These are phyloP conservation scores for Clavulina sp. DNA, from an alignment of 768 basidiomycete genomes.

Conservation along the genomic window DNA sequence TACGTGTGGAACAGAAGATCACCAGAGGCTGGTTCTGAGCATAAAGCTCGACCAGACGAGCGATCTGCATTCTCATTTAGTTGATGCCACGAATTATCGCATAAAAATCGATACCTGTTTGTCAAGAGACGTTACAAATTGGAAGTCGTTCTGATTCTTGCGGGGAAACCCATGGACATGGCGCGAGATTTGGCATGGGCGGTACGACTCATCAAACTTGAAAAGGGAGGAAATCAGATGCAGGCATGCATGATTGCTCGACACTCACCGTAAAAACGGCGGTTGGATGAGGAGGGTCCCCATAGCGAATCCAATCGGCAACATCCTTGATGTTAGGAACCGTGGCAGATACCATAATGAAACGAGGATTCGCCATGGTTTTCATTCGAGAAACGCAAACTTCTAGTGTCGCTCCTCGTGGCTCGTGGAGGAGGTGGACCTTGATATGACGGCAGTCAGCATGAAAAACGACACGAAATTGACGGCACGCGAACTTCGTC, in stretches of 20 bases:
- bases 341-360: conserved; percentile 83
- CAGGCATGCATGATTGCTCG: no score
- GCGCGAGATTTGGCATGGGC: conserved; percentile 65
- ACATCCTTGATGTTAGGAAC: conserved; percentile 87
- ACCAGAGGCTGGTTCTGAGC: conserved; percentile 69
- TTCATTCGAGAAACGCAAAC: conserved; percentile 93
- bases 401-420: conserved; percentile 81
- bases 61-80: no score
- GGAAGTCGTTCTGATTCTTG: conserved; percentile 59
- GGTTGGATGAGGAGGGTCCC: conserved; percentile 11
- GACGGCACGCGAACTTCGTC: conserved; percentile 45
- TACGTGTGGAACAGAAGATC: conserved; percentile 78
- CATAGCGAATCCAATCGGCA: conserved; percentile 60
- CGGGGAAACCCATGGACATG: conserved; percentile 56
- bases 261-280: conserved; percentile 37
- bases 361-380: conserved; percentile 49
- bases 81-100: no score
- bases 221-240: background rate
- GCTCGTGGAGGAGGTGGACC: conserved; percentile 87
- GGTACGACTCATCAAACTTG: conserved; percentile 84
- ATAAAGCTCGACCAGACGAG: conserved; percentile 49
- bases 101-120: conserved; percentile 60
- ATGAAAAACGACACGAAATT: background rate
- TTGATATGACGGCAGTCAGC: conserved; percentile 18
- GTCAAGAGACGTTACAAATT: conserved; percentile 54